Conservation (phyloP, 176 grass and related monocot genomes). For the Tillandsia fasciculata region DNA sequence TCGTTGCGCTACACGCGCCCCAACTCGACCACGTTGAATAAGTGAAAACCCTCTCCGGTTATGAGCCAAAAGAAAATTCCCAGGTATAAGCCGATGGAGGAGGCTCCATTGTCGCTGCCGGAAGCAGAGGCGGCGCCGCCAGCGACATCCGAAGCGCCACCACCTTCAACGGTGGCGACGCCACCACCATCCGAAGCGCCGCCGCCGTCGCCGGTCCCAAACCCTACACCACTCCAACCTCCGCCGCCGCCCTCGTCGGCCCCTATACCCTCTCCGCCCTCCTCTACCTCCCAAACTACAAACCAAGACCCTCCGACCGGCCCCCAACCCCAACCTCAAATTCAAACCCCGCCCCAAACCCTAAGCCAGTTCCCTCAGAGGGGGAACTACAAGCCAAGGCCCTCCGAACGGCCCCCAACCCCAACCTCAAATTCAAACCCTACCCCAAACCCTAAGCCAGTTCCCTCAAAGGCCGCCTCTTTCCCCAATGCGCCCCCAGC, state of each 20-base stretch:
- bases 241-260: not conserved
- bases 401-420: not conserved
- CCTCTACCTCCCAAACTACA: not conserved
- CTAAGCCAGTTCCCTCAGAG: conserved; percentile 27
- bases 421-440: not conserved
- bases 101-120: not conserved
- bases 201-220: not conserved
- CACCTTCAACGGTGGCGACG: not conserved
- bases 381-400: not conserved
- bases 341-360: conserved; percentile 5
- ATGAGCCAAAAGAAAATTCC: too few species aligned
- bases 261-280: not conserved
- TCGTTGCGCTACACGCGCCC: too few species aligned
- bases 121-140: not conserved
- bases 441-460: conserved; percentile 18
- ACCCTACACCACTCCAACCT: not conserved
- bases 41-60: too few species aligned
- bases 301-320: not conserved
- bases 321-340: too few species aligned
- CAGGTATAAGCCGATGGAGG: not conserved
- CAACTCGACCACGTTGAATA: too few species aligned
- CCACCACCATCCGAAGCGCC: not conserved
- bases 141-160: not conserved
- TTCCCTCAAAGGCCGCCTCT: conserved; percentile 12
- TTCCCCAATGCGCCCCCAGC: conserved; percentile 15